Evolutionary conservation across 306 rosid species (phyloP).

Genomic region (Ochetophila trinervis): DNA sequence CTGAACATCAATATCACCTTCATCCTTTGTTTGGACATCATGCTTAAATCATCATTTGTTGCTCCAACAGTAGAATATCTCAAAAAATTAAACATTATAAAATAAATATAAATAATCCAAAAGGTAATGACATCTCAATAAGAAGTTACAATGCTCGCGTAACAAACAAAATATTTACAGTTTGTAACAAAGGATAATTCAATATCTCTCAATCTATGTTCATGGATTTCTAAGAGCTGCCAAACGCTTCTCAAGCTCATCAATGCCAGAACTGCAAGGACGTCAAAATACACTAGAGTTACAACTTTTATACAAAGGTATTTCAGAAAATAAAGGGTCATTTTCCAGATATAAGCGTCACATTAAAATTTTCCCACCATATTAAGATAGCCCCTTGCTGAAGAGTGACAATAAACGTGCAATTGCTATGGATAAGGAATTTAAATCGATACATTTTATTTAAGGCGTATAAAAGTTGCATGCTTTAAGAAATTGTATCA

Average conservation of each 20-base stretch:
- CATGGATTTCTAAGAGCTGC: constrained; percentile 82
- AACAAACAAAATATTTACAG: constrained; percentile 10
- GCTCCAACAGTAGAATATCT: not conserved
- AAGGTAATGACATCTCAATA: too few relatives aligned
- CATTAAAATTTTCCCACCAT: too few relatives aligned
- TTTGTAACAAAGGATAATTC: constrained; percentile 2
- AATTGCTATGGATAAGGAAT: too few relatives aligned
- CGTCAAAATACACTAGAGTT: constrained; percentile 22
- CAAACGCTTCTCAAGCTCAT: constrained; percentile 88
- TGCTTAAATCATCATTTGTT: too few relatives aligned
- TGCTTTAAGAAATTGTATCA: not conserved
- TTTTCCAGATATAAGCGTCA: too few relatives aligned
- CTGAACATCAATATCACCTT: too few relatives aligned
- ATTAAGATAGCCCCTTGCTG: too few relatives aligned
- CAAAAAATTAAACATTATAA: not conserved
- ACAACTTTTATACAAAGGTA: not conserved
- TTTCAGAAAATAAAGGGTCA: not conserved
- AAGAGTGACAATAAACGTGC: too few relatives aligned
- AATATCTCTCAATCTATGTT: constrained; percentile 18
- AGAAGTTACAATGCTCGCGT: too few relatives aligned
- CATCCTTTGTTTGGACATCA: too few relatives aligned
- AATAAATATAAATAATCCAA: constrained; percentile 2
- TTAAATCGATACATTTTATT: too few relatives aligned
- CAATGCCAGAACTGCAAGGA: constrained; percentile 66
- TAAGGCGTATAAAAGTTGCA: too few relatives aligned